Evolutionary conservation across 495 filamentous ascomycete genomes (phyloP), one percentile per base, ranked within the genome.

Genomic region (Trichoderma asperelloides): DNA sequence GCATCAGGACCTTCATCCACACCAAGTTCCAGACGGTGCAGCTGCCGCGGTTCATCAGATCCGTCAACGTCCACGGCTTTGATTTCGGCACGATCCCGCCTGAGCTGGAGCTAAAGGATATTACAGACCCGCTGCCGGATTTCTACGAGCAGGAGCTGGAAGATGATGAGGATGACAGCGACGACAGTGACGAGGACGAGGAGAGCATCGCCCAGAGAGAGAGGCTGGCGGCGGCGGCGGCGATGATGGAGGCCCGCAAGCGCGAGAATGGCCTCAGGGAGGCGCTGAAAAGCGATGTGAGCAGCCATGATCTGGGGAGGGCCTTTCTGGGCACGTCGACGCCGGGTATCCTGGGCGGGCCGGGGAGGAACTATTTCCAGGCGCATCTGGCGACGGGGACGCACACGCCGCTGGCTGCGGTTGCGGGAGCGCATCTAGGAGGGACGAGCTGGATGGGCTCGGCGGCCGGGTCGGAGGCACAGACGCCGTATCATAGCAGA

Each of bases 1-100:
- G 81, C 64, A 95, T 99, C 74, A 91, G 93, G 67, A 89, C 89
- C 73, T 98, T 98, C 77, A 90, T 99, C 71, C 91, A 99, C 78
- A 87, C 89, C 72, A 93, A 91, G 73, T 99, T 99, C 78, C 95
- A 99, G 77, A 84, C 91, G 62, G 87, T 97, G 51, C 82, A 90
- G 16, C 84, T 99, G 37, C 95, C 95, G 43, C 90, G 92, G 64
- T 97, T 98, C 80, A 97, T 99, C 77, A 93, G 95, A 69, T 94
- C 91, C 12, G 96, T 99, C 47, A 87, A 93, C 23, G 92, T 96
- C 30, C 94, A 96, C 76, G 87, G 90, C 51, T 99, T 99, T 73
- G 89, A 93, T 27, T 98, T 99, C 72, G 95, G 95, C 25, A 85
- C 80, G 2, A 86, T 95, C 62, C 82, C 88, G 1, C 95, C 95